Percentiles rank a stretch among this genome's conserved stretches.
Conservation (phyloP, 2,329 filamentous ascomycete genomes). For the Gaeumannomyces tritici region DNA sequence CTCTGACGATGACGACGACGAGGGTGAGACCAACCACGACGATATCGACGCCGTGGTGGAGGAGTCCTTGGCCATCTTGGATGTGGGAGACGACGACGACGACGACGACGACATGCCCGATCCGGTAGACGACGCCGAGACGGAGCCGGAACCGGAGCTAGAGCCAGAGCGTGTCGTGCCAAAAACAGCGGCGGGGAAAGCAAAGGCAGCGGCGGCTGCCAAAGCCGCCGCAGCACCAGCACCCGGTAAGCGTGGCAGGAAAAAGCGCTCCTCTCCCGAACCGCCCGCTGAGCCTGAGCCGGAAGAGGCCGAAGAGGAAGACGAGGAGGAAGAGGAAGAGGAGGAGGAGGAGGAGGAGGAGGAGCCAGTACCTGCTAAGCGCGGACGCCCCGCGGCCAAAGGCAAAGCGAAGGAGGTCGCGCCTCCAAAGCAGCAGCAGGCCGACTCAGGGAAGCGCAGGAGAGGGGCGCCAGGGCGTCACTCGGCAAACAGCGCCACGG, state of each 20-base stretch:
- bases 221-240: neutral
- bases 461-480: neutral
- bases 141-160: neutral
- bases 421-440: neutral
- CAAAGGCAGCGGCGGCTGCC: neutral
- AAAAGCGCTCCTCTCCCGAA: neutral
- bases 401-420: neutral
- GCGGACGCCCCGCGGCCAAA: neutral
- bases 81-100: constrained; percentile 14
- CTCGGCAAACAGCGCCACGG: constrained; percentile 6
- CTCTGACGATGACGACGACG: constrained; percentile 19
- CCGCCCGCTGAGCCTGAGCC: neutral
- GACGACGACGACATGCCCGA: neutral
- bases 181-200: neutral
- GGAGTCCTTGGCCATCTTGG: constrained; percentile 32
- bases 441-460: neutral
- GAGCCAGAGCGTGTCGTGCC: neutral
- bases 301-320: neutral
- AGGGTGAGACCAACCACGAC: constrained; percentile 7
- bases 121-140: neutral
- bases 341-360: neutral
- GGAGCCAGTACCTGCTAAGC: neutral
- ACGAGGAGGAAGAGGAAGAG: neutral
- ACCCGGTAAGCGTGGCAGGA: neutral
- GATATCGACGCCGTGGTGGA: constrained; percentile 21